phyloP scores from a whole-genome alignment of 164 flowering plant genomes.

The Magnolia officinalis region DNA sequence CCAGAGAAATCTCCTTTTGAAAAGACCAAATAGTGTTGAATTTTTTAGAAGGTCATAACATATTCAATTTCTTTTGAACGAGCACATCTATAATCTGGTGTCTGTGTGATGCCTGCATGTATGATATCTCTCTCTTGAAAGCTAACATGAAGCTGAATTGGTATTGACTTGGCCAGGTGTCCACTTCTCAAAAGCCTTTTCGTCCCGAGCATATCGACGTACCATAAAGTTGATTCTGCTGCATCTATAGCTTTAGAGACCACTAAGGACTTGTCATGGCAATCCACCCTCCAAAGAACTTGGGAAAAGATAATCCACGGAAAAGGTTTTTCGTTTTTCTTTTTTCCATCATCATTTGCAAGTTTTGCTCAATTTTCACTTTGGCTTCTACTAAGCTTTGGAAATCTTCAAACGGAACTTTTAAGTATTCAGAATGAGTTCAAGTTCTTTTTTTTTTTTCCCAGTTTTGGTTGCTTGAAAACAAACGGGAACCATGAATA shows the following conservation, averaged over 20 bases:
- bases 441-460: too few relatives aligned
- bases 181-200: conserved; percentile 75
- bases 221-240: conserved; percentile 70
- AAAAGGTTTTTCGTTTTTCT: conserved; percentile 35
- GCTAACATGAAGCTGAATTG: conserved; percentile 1
- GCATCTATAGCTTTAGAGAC: conserved; percentile 35
- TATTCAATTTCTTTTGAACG: not conserved
- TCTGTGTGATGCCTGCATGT: not conserved
- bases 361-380: not conserved
- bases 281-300: conserved; percentile 58
- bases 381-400: not conserved
- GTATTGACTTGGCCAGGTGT: conserved; percentile 42
- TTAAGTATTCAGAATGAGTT: too few relatives aligned
- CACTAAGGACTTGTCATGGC: conserved; percentile 72
- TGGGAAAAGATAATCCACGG: conserved; percentile 76
- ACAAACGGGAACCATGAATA: not conserved
- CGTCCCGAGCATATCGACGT: conserved; percentile 77
- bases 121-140: not conserved
- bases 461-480: not conserved
- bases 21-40: too few relatives aligned
- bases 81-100: not conserved
- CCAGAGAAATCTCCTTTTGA: too few relatives aligned
- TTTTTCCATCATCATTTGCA: not conserved
- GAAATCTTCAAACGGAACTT: not conserved
- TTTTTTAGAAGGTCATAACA: too few relatives aligned